phyloP scores from a whole-genome alignment of 2,329 filamentous ascomycete genomes.

The Cercospora sp. region DNA sequence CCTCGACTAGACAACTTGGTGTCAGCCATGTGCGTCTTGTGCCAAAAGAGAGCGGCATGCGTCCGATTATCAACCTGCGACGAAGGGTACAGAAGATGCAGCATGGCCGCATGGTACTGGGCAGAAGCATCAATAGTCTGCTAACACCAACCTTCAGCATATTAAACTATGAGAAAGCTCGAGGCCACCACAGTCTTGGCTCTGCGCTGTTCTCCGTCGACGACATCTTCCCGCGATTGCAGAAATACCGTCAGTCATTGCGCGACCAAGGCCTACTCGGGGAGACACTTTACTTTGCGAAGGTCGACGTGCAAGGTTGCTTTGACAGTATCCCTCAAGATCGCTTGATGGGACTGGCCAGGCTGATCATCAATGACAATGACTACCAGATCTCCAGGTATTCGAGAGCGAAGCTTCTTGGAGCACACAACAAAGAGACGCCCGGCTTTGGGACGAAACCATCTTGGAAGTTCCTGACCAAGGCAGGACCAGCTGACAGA shows the following conservation, averaged over 20 bases:
- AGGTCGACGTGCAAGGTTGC: slow-evolving; percentile 86
- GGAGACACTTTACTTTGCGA: slow-evolving; percentile 74
- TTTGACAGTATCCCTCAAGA: slow-evolving; percentile 94
- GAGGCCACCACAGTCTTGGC: slow-evolving; percentile 62
- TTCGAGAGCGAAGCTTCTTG: slow-evolving; percentile 64
- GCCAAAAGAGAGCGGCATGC: slow-evolving; percentile 73
- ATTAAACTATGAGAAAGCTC: slow-evolving; percentile 71
- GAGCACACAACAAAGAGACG: slow-evolving; percentile 38
- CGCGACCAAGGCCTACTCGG: slow-evolving; percentile 37
- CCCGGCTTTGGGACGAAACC: slow-evolving; percentile 39
- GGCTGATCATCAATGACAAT: slow-evolving; percentile 55
- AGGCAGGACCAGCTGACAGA: slow-evolving; percentile 38
- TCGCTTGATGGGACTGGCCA: slow-evolving; percentile 67
- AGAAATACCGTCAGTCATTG: slow-evolving; percentile 62
- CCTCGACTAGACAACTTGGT: slow-evolving; percentile 66
- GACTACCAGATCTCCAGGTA: slow-evolving; percentile 74
- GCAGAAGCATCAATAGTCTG: slow-evolving; percentile 67
- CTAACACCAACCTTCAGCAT: slow-evolving; percentile 73
- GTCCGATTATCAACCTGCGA: slow-evolving; percentile 85
- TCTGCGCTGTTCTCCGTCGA: slow-evolving; percentile 77
- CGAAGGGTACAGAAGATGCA: slow-evolving; percentile 58
- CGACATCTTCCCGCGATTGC: slow-evolving; percentile 74
- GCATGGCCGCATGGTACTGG: slow-evolving; percentile 57
- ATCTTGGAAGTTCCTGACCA: slow-evolving; percentile 45
- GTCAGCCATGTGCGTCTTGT: slow-evolving; percentile 78